Evolutionary conservation across 257 asterid species (phyloP).

Genomic region (Oldenlandia corymbosa): DNA sequence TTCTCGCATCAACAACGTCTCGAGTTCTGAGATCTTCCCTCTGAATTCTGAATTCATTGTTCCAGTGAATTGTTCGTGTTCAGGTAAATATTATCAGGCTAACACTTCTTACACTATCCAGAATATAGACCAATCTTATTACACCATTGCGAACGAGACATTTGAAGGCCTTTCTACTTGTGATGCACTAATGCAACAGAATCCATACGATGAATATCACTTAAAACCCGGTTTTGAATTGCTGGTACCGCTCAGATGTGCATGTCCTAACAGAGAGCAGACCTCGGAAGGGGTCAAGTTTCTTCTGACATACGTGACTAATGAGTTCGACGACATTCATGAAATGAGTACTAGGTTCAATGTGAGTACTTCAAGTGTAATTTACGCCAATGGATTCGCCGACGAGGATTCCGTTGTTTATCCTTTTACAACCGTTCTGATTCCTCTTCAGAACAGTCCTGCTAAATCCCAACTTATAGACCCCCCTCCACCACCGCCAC

Average conservation of each 20-base stretch:
- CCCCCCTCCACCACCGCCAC: slow-evolving; percentile 60
- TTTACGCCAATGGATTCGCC: slow-evolving; percentile 45
- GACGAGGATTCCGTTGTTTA: slow-evolving; percentile 26
- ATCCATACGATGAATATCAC: slow-evolving; percentile 19
- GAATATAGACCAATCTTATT: slow-evolving; percentile 26
- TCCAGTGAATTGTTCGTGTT: slow-evolving; percentile 55
- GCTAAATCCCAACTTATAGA: slow-evolving; percentile 31
- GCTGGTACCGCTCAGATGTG: slow-evolving; percentile 59
- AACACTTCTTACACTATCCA: slow-evolving; percentile 36
- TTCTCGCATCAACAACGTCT: slow-evolving; percentile 40
- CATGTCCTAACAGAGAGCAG: slow-evolving; percentile 57
- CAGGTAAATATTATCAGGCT: slow-evolving; percentile 54
- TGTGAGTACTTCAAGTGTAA: slow-evolving; percentile 29
- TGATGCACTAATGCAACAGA: slow-evolving; percentile 36
- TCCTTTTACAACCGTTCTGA: slow-evolving; percentile 55
- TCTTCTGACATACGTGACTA: slow-evolving; percentile 45
- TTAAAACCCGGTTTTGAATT: slow-evolving; percentile 29
- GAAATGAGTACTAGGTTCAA: slow-evolving; percentile 34
- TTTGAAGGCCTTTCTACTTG: slow-evolving; percentile 59
- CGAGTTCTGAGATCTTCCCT: slow-evolving; percentile 27
- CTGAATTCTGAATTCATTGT: slow-evolving; percentile 37
- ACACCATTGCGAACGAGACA: slow-evolving; percentile 35
- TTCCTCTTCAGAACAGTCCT: slow-evolving; percentile 67
- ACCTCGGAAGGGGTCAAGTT: slow-evolving; percentile 31
- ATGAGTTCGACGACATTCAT: slow-evolving; percentile 28